These are phyloP conservation scores for Deakozyma indianensis DNA, from an alignment of 805 yeast species.

Conservation along the genomic window DNA sequence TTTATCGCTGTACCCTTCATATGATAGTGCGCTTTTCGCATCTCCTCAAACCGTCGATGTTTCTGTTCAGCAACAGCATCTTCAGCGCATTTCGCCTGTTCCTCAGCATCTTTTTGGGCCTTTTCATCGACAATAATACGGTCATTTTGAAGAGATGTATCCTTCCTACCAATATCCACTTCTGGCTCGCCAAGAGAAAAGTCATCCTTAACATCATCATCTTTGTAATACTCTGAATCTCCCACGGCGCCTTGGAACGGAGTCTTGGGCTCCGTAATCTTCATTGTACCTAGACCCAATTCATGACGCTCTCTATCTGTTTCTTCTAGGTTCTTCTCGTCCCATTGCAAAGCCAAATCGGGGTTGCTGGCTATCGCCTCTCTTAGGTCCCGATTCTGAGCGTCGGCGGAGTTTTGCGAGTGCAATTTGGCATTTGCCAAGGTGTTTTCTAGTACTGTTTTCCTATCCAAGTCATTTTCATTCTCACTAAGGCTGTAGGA, in stretches of 20 bases:
- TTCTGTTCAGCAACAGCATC: slow-evolving; percentile 39
- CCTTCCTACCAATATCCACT: slow-evolving; percentile 10
- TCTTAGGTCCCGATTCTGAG: slow-evolving; percentile 5
- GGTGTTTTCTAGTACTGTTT: slow-evolving; percentile 66
- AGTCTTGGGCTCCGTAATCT: slow-evolving; percentile 89
- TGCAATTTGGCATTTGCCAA: slow-evolving; percentile 42
- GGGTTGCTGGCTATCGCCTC: neutral
- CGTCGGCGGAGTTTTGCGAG: slow-evolving; percentile 9
- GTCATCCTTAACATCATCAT: slow-evolving; percentile 35
- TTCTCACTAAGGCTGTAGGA: slow-evolving; percentile 1
- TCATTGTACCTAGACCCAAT: slow-evolving; percentile 44
- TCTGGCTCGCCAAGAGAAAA: slow-evolving; percentile 20
- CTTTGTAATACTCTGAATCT: slow-evolving; percentile 64
- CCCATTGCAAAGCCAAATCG: slow-evolving; percentile 54
- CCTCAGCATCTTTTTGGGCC: slow-evolving; percentile 16
- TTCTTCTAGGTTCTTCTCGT: slow-evolving; percentile 58
- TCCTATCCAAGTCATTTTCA: slow-evolving; percentile 24
- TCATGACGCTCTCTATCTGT: slow-evolving; percentile 46
- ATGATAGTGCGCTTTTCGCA: slow-evolving; percentile 71
- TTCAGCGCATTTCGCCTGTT: slow-evolving; percentile 25
- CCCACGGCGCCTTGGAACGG: slow-evolving; percentile 81
- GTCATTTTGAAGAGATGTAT: slow-evolving; percentile 11
- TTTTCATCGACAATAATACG: slow-evolving; percentile 11
- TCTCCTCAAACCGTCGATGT: slow-evolving; percentile 57
- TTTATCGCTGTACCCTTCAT: slow-evolving; percentile 20